Conservation (phyloP, 176 grass and related monocot species). For the Raddia distichophylla region DNA sequence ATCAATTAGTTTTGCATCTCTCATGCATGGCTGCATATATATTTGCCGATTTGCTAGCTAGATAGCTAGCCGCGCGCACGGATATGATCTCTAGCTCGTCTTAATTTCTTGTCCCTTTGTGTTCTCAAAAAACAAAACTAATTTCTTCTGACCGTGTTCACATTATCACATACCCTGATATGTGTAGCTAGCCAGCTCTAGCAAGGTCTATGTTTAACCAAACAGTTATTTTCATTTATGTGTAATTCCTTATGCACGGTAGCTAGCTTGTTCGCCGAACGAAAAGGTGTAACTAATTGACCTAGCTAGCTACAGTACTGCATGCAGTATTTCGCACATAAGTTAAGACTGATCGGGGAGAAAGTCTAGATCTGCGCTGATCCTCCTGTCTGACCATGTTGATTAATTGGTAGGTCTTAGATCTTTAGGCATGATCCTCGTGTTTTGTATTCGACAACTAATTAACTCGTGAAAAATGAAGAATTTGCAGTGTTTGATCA, state of each 20-base stretch:
- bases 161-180: not conserved
- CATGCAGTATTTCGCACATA: not conserved
- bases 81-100: not conserved
- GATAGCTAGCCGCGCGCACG: too few relatives aligned
- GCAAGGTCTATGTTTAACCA: not conserved
- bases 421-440: not conserved
- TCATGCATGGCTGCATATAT: not conserved
- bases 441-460: not conserved
- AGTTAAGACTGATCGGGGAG: not conserved
- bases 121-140: not conserved
- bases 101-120: not conserved
- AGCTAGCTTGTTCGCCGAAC: not conserved
- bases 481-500: not conserved
- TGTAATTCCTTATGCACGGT: not conserved
- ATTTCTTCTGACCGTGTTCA: not conserved
- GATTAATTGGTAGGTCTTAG: not conserved
- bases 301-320: not conserved
- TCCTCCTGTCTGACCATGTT: not conserved
- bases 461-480: not conserved
- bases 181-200: not conserved
- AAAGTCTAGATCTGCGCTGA: not conserved
- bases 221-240: not conserved
- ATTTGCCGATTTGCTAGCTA: too few relatives aligned
- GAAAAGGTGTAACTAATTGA: conserved; percentile 5
- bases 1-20: not conserved